phyloP scores from a whole-genome alignment of 306 rosid species.

The Styphnolobium japonicum region DNA sequence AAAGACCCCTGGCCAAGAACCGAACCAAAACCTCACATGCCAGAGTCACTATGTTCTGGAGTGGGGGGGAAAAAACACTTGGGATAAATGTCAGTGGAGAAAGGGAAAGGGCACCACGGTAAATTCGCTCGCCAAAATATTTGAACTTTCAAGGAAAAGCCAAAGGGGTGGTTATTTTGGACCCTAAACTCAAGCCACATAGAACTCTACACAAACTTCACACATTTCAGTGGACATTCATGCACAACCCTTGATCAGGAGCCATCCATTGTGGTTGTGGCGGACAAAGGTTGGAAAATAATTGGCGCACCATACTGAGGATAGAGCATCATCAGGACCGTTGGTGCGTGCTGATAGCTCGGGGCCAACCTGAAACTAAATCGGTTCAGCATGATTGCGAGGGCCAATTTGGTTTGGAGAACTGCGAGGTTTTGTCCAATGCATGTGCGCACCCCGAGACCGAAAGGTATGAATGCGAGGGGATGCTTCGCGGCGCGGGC shows the following conservation, averaged over 20 bases:
- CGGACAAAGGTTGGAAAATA: slow-evolving; percentile 48
- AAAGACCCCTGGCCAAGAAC: slow-evolving; percentile 22
- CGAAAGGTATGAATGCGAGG: slow-evolving; percentile 72
- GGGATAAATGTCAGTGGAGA: no score
- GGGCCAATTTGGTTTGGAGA: slow-evolving; percentile 69
- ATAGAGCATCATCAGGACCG: slow-evolving; percentile 89
- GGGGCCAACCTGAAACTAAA: slow-evolving; percentile 84
- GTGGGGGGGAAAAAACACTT: no score
- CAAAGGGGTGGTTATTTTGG: slow-evolving; percentile 33
- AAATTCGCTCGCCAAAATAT: slow-evolving; percentile 27
- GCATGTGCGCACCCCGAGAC: slow-evolving; percentile 79
- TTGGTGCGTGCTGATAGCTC: slow-evolving; percentile 86
- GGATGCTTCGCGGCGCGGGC: slow-evolving; percentile 79
- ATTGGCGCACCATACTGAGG: slow-evolving; percentile 96
- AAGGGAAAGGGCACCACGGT: neutral
- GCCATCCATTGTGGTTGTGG: neutral
- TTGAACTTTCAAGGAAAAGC: neutral
- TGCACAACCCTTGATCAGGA: slow-evolving; percentile 24
- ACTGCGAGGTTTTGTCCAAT: slow-evolving; percentile 91
- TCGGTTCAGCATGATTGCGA: slow-evolving; percentile 79
- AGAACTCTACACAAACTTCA: slow-evolving; percentile 20
- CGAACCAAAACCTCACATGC: slow-evolving; percentile 44
- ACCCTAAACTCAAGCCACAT: slow-evolving; percentile 20
- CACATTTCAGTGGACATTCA: neutral
- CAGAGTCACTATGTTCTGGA: slow-evolving; percentile 28